These are phyloP conservation scores for Apiospora hydei DNA, from an alignment of 2,329 filamentous ascomycete genomes.

Conservation along the genomic window DNA sequence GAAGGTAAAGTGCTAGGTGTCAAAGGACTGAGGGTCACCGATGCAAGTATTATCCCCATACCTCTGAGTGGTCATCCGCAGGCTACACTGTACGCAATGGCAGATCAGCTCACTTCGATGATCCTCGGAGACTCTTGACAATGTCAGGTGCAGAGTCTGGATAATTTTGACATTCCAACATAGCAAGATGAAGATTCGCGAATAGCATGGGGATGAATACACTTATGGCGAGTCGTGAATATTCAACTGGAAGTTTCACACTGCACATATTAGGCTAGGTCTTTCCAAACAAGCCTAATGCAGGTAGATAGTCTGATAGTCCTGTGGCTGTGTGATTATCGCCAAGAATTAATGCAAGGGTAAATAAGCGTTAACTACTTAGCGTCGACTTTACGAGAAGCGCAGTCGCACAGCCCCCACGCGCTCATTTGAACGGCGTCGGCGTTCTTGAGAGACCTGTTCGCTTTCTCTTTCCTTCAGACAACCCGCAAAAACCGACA, in stretches of 20 bases:
- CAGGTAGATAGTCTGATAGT: background rate
- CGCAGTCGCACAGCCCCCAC: background rate
- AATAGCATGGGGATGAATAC: background rate
- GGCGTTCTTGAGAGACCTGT: background rate
- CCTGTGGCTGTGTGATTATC: background rate
- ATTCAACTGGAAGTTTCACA: background rate
- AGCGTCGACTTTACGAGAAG: background rate
- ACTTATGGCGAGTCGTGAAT: background rate
- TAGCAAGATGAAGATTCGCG: no score
- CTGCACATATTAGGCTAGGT: background rate
- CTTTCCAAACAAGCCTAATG: background rate
- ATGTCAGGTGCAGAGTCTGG: no score
- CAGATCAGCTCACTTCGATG: no score
- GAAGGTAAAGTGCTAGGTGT: no score
- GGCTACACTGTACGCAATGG: no score
- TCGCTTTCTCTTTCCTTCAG: background rate
- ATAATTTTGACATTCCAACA: no score
- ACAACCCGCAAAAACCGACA: no score
- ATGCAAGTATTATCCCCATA: no score
- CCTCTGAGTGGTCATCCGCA: no score
- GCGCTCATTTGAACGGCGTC: background rate
- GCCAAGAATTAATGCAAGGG: background rate
- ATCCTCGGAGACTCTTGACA: no score
- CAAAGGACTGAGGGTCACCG: no score
- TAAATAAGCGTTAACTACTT: background rate